Base-by-base conservation (phyloP, 345 rosid species). In the Eucalyptus cloeziana region DNA sequence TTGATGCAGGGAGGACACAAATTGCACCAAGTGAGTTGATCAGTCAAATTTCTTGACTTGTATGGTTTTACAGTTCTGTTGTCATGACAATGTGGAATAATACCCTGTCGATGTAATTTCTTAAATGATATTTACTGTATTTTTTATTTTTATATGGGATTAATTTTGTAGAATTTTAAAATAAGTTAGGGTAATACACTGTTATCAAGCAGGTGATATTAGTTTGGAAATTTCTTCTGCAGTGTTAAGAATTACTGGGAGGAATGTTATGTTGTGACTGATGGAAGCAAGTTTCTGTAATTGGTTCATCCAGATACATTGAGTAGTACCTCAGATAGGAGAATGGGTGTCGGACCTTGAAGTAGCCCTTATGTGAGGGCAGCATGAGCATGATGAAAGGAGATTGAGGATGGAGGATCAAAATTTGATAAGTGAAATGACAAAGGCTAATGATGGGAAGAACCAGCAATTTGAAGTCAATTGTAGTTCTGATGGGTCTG, bases 1-100 rank as follows among this genome's bases (percentile, higher is more conserved):
- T 98, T 69, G 99, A 98, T 94, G 99, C 99, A 14, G 99, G 99
- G 91, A 96, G 98, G 91, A 98, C 99, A 4, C 99, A 97, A 92
- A 98, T 98, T 79, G 99, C 99, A 60, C 99, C 99, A 89, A 97
- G 99, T 98, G 90, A 95, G 99, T 97, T 90, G 88, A 86, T 88
- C 30, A 71, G 37, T 69, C 88, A 51, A 71, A 88, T 87, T 64
- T 88, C 60, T 22, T 7, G 50, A 31, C 51, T 86, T 21, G 15
- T 45, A 47, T 62, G 81, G 60, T 44, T 87, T 58, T 40, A 87
- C 79, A 52, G 33, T 62, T 87, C 81, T 30, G 51, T 62, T 67
- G 64, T 67, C 88, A 45, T 60, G 30, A 25, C 25, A 25, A 31
- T 31, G 60, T 86, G 62, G 62, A 86, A 51, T 86, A 76, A 76